Evolutionary conservation across 148 eudicot genomes (phyloP).

Genomic region (Vaccinium myrtillus): DNA sequence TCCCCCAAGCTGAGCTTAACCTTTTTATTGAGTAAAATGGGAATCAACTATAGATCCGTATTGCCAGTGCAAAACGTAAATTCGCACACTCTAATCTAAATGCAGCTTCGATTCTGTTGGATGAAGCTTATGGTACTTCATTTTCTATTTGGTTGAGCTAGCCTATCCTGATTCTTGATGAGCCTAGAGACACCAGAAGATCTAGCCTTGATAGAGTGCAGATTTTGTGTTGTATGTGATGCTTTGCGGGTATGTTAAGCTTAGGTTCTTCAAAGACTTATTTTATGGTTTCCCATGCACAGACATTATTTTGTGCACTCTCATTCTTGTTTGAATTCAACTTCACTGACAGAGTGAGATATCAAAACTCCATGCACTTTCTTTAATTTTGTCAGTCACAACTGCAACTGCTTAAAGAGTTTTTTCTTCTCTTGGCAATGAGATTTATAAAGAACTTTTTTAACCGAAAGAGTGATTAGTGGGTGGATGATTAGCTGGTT

Average conservation of each 20-base stretch:
- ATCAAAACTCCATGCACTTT: not conserved
- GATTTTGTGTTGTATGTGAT: not conserved
- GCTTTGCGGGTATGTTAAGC: not conserved
- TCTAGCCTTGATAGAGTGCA: not conserved
- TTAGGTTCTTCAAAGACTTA: not conserved
- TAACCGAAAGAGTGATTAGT: not conserved
- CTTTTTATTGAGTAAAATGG: no score
- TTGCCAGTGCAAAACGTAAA: not conserved
- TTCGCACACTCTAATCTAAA: not conserved
- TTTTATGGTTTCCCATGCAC: not conserved
- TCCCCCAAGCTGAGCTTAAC: not conserved
- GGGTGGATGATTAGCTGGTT: not conserved
- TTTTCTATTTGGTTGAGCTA: not conserved
- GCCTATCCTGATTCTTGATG: no score
- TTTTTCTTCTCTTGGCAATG: not conserved
- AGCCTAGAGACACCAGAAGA: no score
- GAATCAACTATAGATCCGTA: no score
- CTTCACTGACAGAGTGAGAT: not conserved
- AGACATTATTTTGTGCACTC: not conserved
- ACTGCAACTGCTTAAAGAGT: not conserved
- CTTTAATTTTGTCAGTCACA: not conserved
- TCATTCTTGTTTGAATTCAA: not conserved
- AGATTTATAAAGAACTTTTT: not conserved
- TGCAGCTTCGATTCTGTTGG: not conserved
- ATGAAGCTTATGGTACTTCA: not conserved